A percentile compares a stretch with the other conserved stretches of the same genome.
Evolutionary conservation across 345 rosid genomes (phyloP).

Genomic region (Citrus reticulata): DNA sequence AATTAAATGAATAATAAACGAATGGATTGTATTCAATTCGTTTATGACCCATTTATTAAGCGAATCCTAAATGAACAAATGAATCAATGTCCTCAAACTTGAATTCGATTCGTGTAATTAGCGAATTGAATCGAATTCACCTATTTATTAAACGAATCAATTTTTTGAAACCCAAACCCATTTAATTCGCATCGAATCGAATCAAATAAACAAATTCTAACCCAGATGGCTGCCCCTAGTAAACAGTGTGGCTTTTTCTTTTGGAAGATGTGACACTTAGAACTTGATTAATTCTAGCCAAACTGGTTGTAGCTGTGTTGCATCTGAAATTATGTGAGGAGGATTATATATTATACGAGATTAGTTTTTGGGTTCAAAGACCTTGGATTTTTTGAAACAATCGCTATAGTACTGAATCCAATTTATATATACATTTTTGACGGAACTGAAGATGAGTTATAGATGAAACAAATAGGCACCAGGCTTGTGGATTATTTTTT

Average conservation of each 20-base stretch:
- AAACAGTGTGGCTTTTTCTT: not conserved
- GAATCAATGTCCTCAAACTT: too few species aligned
- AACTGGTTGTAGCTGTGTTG: not conserved
- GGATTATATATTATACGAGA: not conserved
- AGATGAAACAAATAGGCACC: not conserved
- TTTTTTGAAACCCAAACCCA: too few species aligned
- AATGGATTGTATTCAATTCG: too few species aligned
- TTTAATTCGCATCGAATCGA: too few species aligned
- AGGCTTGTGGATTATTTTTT: not conserved
- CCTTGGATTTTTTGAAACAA: not conserved
- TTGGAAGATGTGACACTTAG: not conserved
- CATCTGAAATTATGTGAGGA: not conserved
- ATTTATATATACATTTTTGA: not conserved
- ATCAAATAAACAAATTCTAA: too few species aligned
- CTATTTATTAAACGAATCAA: too few species aligned
- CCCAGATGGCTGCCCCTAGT: not conserved
- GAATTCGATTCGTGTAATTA: too few species aligned
- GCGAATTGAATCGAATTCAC: too few species aligned
- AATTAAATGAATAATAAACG: too few species aligned
- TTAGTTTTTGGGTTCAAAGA: not conserved
- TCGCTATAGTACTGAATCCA: not conserved
- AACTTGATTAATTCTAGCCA: constrained; percentile 2
- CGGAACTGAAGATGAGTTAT: not conserved
- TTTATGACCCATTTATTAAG: too few species aligned
- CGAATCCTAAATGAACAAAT: too few species aligned